phyloP scores from a whole-genome alignment of 306 rosid genomes.

The Begonia loranthoides region DNA sequence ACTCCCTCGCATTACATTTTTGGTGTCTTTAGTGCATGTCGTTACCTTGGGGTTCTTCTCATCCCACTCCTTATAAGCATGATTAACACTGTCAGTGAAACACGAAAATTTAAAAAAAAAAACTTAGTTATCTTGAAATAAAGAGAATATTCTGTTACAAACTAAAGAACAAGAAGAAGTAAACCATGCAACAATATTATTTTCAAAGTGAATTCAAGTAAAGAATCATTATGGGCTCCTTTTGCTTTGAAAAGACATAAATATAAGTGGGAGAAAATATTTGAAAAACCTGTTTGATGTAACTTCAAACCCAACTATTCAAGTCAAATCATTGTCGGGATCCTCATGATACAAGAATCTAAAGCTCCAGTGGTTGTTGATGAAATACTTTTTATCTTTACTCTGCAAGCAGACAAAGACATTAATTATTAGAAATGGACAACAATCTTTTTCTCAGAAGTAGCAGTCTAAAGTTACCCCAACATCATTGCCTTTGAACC shows the following conservation, averaged over 20 bases:
- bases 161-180: too few species aligned
- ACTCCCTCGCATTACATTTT: slow-evolving; percentile 70
- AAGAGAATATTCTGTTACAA: too few species aligned
- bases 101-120: not conserved
- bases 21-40: slow-evolving; percentile 91
- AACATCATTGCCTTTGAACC: slow-evolving; percentile 87
- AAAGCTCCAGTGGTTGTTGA: slow-evolving; percentile 94
- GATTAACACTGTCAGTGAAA: slow-evolving; percentile 52
- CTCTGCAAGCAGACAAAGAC: slow-evolving; percentile 39
- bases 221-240: too few species aligned
- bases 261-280: not conserved
- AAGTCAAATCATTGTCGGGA: slow-evolving; percentile 74
- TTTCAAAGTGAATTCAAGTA: too few species aligned
- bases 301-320: slow-evolving; percentile 97
- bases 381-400: slow-evolving; percentile 91
- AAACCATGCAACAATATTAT: too few species aligned
- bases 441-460: slow-evolving; percentile 12
- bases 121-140: too few species aligned
- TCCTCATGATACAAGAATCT: slow-evolving; percentile 96
- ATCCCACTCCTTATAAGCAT: slow-evolving; percentile 79
- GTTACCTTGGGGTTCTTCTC: slow-evolving; percentile 65
- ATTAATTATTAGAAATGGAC: slow-evolving; percentile 5
- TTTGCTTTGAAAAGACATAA: too few species aligned
- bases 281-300: slow-evolving; percentile 75
- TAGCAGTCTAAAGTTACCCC: slow-evolving; percentile 51